A percentile compares a stretch with the other conserved stretches of the same genome.
Conservation (phyloP, 2,329 filamentous ascomycete species). For the Ophiostoma novo-ulmi region DNA sequence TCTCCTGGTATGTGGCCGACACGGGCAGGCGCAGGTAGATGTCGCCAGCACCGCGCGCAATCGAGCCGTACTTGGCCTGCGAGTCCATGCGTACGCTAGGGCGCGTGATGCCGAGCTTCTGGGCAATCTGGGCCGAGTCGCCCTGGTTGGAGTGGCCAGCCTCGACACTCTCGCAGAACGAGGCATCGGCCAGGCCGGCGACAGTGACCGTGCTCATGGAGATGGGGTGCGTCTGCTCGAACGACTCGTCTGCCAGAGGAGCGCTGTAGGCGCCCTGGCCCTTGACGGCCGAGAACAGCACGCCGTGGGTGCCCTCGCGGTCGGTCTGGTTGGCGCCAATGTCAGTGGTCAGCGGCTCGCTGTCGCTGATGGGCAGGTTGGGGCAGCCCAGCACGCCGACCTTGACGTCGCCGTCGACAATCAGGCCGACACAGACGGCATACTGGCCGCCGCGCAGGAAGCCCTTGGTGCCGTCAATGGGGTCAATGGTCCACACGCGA, state of each 20-base stretch:
- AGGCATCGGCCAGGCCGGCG: slow-evolving; percentile 63
- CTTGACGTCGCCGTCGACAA: slow-evolving; percentile 89
- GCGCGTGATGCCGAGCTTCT: slow-evolving; percentile 78
- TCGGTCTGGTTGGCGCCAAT: slow-evolving; percentile 71
- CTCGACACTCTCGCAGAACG: slow-evolving; percentile 96
- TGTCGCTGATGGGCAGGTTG: slow-evolving; percentile 85
- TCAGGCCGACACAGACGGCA: slow-evolving; percentile 84
- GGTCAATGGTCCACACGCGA: slow-evolving; percentile 92
- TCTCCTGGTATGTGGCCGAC: slow-evolving; percentile 81
- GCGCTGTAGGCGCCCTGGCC: slow-evolving; percentile 77
- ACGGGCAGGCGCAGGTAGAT: slow-evolving; percentile 88
- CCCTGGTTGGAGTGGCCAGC: slow-evolving; percentile 84
- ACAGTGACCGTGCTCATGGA: slow-evolving; percentile 65
- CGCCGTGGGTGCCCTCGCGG: slow-evolving; percentile 70
- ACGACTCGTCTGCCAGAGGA: slow-evolving; percentile 55
- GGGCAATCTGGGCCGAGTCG: slow-evolving; percentile 79
- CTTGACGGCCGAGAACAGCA: slow-evolving; percentile 78
- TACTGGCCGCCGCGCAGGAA: slow-evolving; percentile 96
- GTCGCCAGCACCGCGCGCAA: slow-evolving; percentile 88
- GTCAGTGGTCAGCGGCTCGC: slow-evolving; percentile 61
- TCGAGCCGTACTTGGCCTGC: slow-evolving; percentile 95
- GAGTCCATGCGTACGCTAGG: slow-evolving; percentile 95
- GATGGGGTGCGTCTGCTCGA: slow-evolving; percentile 58
- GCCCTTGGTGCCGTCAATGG: slow-evolving; percentile 96
- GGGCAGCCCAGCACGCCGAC: slow-evolving; percentile 93